These are phyloP conservation scores for Nymphaea colorata DNA, from an alignment of 164 flowering plant genomes.

Conservation along the genomic window DNA sequence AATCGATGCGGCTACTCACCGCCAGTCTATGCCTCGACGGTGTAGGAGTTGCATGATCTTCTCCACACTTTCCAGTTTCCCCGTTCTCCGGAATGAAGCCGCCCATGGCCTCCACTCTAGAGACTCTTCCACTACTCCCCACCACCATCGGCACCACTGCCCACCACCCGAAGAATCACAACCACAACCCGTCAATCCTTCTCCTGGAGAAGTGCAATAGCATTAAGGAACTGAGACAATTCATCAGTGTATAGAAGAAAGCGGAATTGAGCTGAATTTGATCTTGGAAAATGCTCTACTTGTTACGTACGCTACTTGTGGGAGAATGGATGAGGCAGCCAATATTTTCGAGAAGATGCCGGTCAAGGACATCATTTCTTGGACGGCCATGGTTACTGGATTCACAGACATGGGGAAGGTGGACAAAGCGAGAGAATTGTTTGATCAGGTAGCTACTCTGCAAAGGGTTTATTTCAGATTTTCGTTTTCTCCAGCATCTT, in stretches of 20 bases:
- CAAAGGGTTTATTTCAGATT: too few species aligned
- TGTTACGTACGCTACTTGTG: slow-evolving; percentile 37
- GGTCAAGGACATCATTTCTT: slow-evolving; percentile 31
- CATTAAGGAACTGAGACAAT: slow-evolving; percentile 30
- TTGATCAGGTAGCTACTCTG: slow-evolving; percentile 28
- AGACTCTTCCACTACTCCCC: background rate
- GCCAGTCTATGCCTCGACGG: background rate
- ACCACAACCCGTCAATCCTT: slow-evolving; percentile 13
- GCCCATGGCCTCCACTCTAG: background rate
- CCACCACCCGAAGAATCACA: slow-evolving; percentile 35
- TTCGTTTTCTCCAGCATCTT: too few species aligned
- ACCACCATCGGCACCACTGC: background rate
- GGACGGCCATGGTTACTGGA: slow-evolving; percentile 39
- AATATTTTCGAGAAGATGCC: slow-evolving; percentile 27
- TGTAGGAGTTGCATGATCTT: background rate
- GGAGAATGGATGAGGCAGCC: slow-evolving; percentile 30
- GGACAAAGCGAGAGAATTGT: slow-evolving; percentile 28
- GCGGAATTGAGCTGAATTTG: slow-evolving; percentile 16
- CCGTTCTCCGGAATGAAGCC: background rate
- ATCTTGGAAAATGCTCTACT: slow-evolving; percentile 36
- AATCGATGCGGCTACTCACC: background rate
- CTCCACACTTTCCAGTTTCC: background rate
- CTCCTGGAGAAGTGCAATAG: slow-evolving; percentile 20
- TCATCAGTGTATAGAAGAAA: slow-evolving; percentile 23
- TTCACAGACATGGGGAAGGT: slow-evolving; percentile 22